These are phyloP conservation scores for Xylaria sp. DNA, from an alignment of 2,329 filamentous ascomycete species.

Conservation along the genomic window DNA sequence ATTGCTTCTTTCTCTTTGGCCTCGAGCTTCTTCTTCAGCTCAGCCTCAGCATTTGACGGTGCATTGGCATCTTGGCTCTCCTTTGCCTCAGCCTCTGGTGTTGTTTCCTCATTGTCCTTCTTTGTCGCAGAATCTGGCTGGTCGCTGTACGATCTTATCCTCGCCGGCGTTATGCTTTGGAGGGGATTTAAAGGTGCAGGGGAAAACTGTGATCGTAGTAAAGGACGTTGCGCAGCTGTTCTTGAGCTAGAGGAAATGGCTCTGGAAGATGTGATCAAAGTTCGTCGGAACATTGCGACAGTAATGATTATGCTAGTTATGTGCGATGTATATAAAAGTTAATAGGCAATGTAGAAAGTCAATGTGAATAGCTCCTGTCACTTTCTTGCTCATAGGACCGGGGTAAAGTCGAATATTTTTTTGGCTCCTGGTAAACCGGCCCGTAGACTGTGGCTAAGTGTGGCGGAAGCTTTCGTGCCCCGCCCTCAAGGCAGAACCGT, in stretches of 20 bases:
- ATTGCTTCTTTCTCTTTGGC: constrained; percentile 76
- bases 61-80: constrained; percentile 43
- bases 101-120: constrained; percentile 53
- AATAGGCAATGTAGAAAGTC: constrained; percentile 17
- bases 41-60: constrained; percentile 57
- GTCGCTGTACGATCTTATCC: constrained; percentile 52
- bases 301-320: constrained; percentile 11
- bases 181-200: constrained; percentile 50
- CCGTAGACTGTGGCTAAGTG: constrained; percentile 21
- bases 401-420: constrained; percentile 33
- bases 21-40: constrained; percentile 73
- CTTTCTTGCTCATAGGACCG: constrained; percentile 20
- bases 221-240: constrained; percentile 61
- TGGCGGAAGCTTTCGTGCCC: constrained; percentile 7
- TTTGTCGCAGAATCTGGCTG: constrained; percentile 53
- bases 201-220: constrained; percentile 58
- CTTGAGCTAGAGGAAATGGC: constrained; percentile 45
- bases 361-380: constrained; percentile 21
- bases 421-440: constrained; percentile 18
- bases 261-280: constrained; percentile 45
- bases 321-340: constrained; percentile 12
- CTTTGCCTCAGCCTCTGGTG: constrained; percentile 51
- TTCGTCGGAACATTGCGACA: constrained; percentile 47
- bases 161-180: constrained; percentile 41
- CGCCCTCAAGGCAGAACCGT: constrained; percentile 1